Evolutionary conservation across 2,329 filamentous ascomycete species (phyloP).

Genomic region (Paraphaeosphaeria minitans): DNA sequence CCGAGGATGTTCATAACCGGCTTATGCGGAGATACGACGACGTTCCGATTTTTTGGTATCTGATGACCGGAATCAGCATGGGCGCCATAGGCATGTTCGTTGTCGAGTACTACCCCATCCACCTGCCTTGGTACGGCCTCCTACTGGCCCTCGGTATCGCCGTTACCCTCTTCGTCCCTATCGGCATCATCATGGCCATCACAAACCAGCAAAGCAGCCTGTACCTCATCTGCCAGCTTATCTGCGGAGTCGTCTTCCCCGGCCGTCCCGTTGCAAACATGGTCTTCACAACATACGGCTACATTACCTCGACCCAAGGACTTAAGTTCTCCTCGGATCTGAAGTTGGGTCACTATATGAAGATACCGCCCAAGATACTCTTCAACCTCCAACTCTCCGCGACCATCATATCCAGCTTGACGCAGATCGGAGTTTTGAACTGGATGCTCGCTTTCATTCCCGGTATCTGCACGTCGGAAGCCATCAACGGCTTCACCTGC

Average conservation of each 20-base stretch:
- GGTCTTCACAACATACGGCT: conserved; percentile 91
- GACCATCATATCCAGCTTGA: conserved; percentile 76
- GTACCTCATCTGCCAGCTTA: conserved; percentile 83
- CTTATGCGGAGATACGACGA: conserved; percentile 84
- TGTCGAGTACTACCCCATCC: conserved; percentile 77
- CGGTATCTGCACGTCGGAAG: conserved; percentile 75
- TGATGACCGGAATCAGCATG: conserved; percentile 76
- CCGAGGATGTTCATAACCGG: conserved; percentile 82
- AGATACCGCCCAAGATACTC: conserved; percentile 78
- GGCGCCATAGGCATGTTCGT: conserved; percentile 79
- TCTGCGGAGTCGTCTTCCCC: conserved; percentile 81
- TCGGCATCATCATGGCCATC: conserved; percentile 91
- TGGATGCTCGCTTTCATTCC: conserved; percentile 86
- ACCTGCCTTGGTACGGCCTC: conserved; percentile 85
- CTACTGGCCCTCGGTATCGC: conserved; percentile 79
- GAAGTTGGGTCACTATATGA: conserved; percentile 88
- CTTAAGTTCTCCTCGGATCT: conserved; percentile 88
- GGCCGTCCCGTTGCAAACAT: conserved; percentile 88
- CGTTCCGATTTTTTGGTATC: conserved; percentile 81
- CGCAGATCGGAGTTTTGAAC: conserved; percentile 83
- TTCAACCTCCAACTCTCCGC: conserved; percentile 80
- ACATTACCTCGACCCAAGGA: conserved; percentile 85
- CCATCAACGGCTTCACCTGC: conserved; percentile 87
- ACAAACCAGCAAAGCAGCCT: conserved; percentile 89
- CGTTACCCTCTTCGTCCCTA: conserved; percentile 82